Evolutionary conservation across 148 eudicot genomes (phyloP).

Genomic region (Pouteria glomerata): DNA sequence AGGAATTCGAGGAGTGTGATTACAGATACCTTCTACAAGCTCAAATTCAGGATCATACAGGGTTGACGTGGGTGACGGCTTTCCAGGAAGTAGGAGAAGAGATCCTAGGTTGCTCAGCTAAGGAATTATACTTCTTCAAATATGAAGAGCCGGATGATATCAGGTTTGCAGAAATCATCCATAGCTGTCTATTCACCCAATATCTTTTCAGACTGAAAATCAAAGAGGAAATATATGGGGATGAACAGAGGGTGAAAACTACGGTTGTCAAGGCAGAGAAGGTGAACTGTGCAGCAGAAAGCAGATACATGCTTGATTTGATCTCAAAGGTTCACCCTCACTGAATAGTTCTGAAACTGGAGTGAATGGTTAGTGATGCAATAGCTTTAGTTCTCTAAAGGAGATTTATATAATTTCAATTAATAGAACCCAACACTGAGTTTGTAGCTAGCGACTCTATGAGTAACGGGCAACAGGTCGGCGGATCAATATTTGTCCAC

Average conservation of each 20-base stretch:
- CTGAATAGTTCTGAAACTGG: conserved; percentile 2
- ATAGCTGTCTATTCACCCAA: conserved; percentile 43
- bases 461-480: not conserved
- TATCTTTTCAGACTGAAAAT: conserved; percentile 70
- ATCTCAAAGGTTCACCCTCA: conserved; percentile 25
- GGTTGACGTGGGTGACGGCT: conserved; percentile 89
- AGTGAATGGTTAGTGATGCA: not conserved
- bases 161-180: conserved; percentile 46
- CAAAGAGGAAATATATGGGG: conserved; percentile 90
- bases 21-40: conserved; percentile 89
- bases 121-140: conserved; percentile 66
- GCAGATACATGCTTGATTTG: conserved; percentile 48
- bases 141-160: conserved; percentile 53
- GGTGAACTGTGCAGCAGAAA: conserved; percentile 55
- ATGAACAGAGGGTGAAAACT: conserved; percentile 83
- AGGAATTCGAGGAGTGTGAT: conserved; percentile 95
- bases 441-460: conserved; percentile 10
- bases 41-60: conserved; percentile 86
- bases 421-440: not conserved
- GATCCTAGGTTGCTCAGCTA: conserved; percentile 79
- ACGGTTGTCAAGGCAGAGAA: conserved; percentile 84
- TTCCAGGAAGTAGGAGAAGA: conserved; percentile 91
- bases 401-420: not conserved
- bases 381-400: conserved; percentile 4
- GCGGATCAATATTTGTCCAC: not conserved